Base-by-base conservation (phyloP, 345 rosid genomes). In the Conringia planisiliqua region DNA sequence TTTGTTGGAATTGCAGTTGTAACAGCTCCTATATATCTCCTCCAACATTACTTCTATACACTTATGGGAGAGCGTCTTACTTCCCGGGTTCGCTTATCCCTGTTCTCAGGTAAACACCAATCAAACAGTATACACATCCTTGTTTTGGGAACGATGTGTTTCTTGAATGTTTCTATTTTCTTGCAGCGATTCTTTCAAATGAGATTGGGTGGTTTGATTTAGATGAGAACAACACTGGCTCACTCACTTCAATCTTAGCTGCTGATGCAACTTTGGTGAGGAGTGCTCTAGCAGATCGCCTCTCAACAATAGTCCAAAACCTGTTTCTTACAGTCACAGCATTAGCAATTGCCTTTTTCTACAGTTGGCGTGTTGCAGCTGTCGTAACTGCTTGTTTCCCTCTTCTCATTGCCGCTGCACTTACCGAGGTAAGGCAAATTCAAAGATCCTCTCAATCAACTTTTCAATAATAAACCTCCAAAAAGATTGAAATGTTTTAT, bases 191-290 rank as follows among this genome's bases (percentile, higher is more conserved):
- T 54, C 93, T 93, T 43, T 63, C 80, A 3, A 90, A 89, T 52
- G 98, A 93, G 83, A 85, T 93, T 51, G 97, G 87, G 5, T 93
- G 93, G 98, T 90, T 93, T 68, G 98, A 93, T 86, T 44, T 82
- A 66, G 94, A 90, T 10, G 96, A 90, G 75, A 90, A 93, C 75
- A 86, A 62, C 38, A 86, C 88, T 4, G 97, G 96, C 52, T 82
- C 85, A 7, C 70, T 89, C 60, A 82, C 91, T 14, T 84, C 94
- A 50, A 77, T 86, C 46, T 80, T 93, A 74, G 90, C 98, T 46
- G 87, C 92, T 24, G 96, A 87, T 80, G 97, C 97, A 52, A 91
- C 90, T 32, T 66, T 85, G 43, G 97, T 93, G 12, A 77, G 92
- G 48, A 86, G 93, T 66, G 82, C 96, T 62, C 80, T 93, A 6